phyloP scores from a whole-genome alignment of 805 yeast species.

The Candida ovalis region DNA sequence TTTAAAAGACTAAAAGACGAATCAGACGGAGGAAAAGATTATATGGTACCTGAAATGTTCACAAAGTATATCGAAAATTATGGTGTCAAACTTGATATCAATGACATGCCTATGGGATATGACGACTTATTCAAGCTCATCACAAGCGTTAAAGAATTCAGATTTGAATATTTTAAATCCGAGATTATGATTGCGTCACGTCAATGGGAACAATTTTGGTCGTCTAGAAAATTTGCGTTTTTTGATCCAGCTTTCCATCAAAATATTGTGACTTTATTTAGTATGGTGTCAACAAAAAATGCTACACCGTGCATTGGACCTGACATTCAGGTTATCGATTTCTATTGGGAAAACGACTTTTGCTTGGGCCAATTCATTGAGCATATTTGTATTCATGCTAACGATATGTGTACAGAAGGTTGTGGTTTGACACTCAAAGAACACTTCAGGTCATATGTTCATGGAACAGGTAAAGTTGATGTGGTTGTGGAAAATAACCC shows the following conservation, averaged over 20 bases:
- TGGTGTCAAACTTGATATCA: conserved; percentile 13
- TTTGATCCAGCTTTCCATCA: conserved; percentile 73
- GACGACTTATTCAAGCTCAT: conserved; percentile 37
- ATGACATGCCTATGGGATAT: conserved; percentile 35
- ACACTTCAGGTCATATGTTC: conserved; percentile 85
- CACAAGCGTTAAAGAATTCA: conserved; percentile 28
- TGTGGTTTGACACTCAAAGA: conserved; percentile 69
- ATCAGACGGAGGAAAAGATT: conserved; percentile 1
- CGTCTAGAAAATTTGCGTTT: conserved; percentile 41
- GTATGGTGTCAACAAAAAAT: conserved; percentile 76
- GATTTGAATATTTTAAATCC: conserved; percentile 25
- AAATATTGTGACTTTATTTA: conserved; percentile 70
- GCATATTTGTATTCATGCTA: conserved; percentile 64
- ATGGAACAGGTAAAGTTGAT: conserved; percentile 80
- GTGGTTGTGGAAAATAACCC: conserved; percentile 63
- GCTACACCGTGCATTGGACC: conserved; percentile 96
- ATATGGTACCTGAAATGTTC: conserved; percentile 23
- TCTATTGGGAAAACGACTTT: conserved; percentile 85
- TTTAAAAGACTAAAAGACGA: conserved; percentile 25
- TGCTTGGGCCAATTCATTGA: conserved; percentile 88
- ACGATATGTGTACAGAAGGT: conserved; percentile 69
- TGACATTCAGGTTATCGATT: conserved; percentile 75
- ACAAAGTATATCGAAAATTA: conserved; percentile 11
- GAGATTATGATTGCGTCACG: conserved; percentile 38
- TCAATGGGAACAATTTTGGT: conserved; percentile 65